Base-by-base conservation (phyloP, 176 grass and related monocot species). In the Puccinellia tenuiflora region DNA sequence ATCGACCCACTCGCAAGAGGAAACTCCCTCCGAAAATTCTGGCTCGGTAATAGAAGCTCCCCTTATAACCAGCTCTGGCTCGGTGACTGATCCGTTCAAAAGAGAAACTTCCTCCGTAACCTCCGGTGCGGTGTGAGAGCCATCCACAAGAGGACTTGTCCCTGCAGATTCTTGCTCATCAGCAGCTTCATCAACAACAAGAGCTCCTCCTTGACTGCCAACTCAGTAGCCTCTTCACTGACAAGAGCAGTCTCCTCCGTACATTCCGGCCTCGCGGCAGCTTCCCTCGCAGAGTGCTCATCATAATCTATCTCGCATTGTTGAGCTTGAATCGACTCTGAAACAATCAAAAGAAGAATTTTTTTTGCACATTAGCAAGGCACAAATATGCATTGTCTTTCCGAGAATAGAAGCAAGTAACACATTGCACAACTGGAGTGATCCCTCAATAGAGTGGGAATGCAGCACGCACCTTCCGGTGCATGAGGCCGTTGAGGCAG, bases 381-480 rank as follows among this genome's bases (percentile, higher is more conserved):
- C 31, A 22, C 14, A 51, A 8, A 30, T 45, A 43, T 25, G 38
- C 11, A 43, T 26, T 70, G 0, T 28, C 28, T 25, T 72, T 47
- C 3, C 6, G 14, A 69, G 66, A 69, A 42, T 12, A 15, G 11
- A 69, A 69, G 37, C 34, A 40, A 68, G 35, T n/a, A 7, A 30
- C 5, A 50, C 33, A 48, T 34, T 79, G 5, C 16, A 59, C 3
- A 11, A 64, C 0, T 48, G 14, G 74, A 30, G 25, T 66, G 63
- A 48, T 6, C 66, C 54, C 37, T 45, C 9, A 1, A 39, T 34
- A 4, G 28, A 67, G 43, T 5, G 56, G 34, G 38, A 65, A 60
- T 4, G 35, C 5, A n/a, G 78, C 5, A 61, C 73, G 29, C 76
- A 90, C 88, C 88, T 90, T 90, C 68, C 4, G 80, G 30, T 7